phyloP scores from a whole-genome alignment of 257 asterid species.

The Rehmannia glutinosa region DNA sequence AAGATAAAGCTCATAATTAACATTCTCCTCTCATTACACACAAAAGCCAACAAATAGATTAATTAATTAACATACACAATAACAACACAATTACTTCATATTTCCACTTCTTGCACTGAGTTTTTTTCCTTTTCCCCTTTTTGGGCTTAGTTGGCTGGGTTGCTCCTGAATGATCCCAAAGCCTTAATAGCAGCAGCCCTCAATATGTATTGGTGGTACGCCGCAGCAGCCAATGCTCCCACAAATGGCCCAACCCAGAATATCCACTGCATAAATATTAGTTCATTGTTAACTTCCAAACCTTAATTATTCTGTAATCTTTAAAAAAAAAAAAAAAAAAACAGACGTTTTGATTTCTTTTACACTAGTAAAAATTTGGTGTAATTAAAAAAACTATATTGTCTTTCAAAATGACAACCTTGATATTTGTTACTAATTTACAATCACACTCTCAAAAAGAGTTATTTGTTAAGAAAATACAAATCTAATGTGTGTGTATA shows the following conservation, averaged over 20 bases:
- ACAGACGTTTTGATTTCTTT: too few species aligned
- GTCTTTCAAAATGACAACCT: too few species aligned
- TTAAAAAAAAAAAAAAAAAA: neutral
- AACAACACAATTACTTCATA: neutral
- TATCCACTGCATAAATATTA: conserved; percentile 96
- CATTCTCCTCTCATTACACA: conserved; percentile 16
- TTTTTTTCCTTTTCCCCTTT: too few species aligned
- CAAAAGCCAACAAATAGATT: conserved; percentile 4
- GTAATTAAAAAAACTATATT: too few species aligned
- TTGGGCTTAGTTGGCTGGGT: conserved; percentile 51
- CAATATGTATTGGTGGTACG: conserved; percentile 78
- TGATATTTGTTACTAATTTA: too few species aligned
- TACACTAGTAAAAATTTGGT: too few species aligned
- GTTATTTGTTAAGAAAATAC: too few species aligned
- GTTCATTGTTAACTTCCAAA: too few species aligned
- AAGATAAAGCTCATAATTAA: neutral
- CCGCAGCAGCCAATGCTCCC: conserved; percentile 83
- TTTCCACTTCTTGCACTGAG: neutral
- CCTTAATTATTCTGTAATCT: too few species aligned
- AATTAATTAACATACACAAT: too few species aligned
- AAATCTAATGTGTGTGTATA: too few species aligned
- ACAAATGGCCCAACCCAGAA: conserved; percentile 92
- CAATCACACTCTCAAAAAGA: too few species aligned
- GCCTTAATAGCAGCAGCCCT: conserved; percentile 85
- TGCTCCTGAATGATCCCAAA: conserved; percentile 88